phyloP scores from a whole-genome alignment of 768 basidiomycete genomes.

The Agaricus sinodeliciosus region DNA sequence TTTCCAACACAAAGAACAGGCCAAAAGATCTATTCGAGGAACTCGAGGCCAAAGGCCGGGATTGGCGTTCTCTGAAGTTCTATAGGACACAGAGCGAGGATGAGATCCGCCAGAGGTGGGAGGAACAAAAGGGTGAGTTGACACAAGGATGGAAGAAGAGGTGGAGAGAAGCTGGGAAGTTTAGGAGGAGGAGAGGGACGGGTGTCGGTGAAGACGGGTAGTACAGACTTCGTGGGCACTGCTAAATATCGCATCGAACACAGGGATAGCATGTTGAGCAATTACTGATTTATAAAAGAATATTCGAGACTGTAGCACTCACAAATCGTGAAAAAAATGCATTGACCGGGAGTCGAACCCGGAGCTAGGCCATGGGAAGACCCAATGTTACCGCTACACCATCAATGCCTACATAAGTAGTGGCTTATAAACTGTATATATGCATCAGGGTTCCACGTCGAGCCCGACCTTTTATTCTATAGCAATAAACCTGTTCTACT shows the following conservation, averaged over 20 bases:
- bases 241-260: too few species aligned
- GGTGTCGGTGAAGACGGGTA: conserved; percentile 23
- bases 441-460: too few species aligned
- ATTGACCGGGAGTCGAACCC: conserved; percentile 52
- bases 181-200: conserved; percentile 45
- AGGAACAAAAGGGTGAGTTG: conserved; percentile 56
- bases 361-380: conserved; percentile 69
- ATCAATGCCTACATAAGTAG: conserved; percentile 29
- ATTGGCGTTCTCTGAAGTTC: conserved; percentile 40
- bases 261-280: too few species aligned
- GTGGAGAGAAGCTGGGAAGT: conserved; percentile 69
- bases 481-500: too few species aligned
- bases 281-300: too few species aligned
- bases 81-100: conserved; percentile 45
- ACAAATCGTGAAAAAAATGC: conserved; percentile 20
- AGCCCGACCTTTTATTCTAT: too few species aligned
- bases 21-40: conserved; percentile 44
- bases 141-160: conserved; percentile 76
- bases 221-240: too few species aligned
- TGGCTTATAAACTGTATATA: too few species aligned
- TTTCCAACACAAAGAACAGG: conserved; percentile 21
- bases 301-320: too few species aligned
- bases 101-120: conserved; percentile 67
- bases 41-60: conserved; percentile 41
- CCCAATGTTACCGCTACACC: conserved; percentile 86